A percentile compares a stretch with the other conserved stretches of the same genome.
phyloP scores from a whole-genome alignment of 2,329 filamentous ascomycete genomes.

The Sporothrix pseudoabietina region DNA sequence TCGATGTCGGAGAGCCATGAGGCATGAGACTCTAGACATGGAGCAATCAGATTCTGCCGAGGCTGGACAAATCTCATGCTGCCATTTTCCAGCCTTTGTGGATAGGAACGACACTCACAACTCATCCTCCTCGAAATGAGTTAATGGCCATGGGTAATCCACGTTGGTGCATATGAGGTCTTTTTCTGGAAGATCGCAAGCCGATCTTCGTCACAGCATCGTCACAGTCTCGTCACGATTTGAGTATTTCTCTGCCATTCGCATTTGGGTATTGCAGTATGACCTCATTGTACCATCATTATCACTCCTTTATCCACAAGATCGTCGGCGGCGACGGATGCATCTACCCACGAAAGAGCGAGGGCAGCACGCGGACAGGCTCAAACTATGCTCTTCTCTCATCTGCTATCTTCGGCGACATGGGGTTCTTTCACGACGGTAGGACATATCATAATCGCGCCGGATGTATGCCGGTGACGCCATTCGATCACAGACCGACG shows the following conservation, averaged over 20 bases:
- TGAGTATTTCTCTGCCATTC: not conserved
- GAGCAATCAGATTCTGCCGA: not conserved
- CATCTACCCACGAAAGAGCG: not conserved
- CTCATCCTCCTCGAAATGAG: not conserved
- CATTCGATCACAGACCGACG: not conserved
- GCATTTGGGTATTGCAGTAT: not conserved
- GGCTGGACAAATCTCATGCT: no score
- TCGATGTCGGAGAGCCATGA: not conserved
- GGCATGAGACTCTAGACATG: not conserved
- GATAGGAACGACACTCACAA: no score
- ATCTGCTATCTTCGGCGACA: no score
- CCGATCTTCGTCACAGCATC: not conserved
- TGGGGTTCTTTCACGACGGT: not conserved
- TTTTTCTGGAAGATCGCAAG: not conserved
- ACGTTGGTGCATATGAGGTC: not conserved
- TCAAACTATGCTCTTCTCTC: not conserved
- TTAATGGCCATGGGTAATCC: not conserved
- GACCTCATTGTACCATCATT: not conserved
- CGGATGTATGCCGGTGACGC: not conserved
- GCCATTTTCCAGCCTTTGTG: no score
- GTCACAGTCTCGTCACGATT: not conserved
- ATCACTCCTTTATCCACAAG: not conserved
- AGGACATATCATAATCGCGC: not conserved
- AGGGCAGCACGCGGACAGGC: not conserved
- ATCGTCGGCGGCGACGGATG: not conserved